Evolutionary conservation across 208 protist genomes (phyloP).

Genomic region (Entamoeba histolytica): DNA sequence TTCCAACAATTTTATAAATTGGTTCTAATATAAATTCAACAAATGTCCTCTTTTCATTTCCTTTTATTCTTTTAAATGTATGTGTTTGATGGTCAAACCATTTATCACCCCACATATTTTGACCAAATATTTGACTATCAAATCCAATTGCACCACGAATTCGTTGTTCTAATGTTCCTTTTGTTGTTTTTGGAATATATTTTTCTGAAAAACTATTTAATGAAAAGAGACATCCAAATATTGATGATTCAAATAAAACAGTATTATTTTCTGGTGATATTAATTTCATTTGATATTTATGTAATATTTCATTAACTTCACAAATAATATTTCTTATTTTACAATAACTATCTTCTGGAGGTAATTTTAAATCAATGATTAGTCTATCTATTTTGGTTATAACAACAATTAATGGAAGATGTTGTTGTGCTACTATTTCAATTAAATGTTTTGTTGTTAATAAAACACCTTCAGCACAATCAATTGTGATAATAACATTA

Average conservation of each 20-base stretch:
- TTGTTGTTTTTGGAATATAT: neutral
- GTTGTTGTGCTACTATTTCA: neutral
- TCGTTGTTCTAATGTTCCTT: neutral
- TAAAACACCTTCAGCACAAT: neutral
- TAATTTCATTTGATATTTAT: no score
- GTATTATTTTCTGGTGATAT: neutral
- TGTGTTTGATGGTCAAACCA: neutral
- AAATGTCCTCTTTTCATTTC: neutral
- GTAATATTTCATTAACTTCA: neutral
- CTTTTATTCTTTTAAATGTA: neutral
- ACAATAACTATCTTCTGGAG: neutral
- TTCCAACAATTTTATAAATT: neutral
- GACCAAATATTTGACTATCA: neutral
- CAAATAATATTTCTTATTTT: neutral
- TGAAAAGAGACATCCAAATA: neutral
- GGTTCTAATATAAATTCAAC: neutral
- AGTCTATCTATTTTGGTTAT: slow-evolving; percentile 5
- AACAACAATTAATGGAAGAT: neutral
- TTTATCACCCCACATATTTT: neutral
- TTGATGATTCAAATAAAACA: neutral
- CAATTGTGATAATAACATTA: neutral
- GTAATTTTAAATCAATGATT: neutral
- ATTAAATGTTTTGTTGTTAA: neutral
- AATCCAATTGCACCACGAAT: neutral
- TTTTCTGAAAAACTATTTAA: neutral